Conservation (phyloP, 495 filamentous ascomycete species). For the Aspergillus egyptiacus region DNA sequence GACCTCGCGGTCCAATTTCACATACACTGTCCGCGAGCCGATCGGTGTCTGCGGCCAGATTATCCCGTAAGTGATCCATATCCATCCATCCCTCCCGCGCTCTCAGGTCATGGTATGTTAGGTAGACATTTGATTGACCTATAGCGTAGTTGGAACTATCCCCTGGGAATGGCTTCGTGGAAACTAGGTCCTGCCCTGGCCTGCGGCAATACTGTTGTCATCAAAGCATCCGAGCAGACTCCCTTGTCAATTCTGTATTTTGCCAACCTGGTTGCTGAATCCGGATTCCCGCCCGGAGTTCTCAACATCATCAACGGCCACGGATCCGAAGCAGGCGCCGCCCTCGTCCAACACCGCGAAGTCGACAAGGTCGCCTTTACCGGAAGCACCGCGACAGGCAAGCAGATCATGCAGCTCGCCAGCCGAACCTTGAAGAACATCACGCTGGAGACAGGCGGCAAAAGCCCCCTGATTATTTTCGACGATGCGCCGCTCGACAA, state of each 20-base stretch:
- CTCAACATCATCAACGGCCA: constrained; percentile 83
- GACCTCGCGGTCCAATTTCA: constrained; percentile 19
- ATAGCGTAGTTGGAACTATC: constrained; percentile 38
- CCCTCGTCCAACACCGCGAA: constrained; percentile 65
- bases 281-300: constrained; percentile 82
- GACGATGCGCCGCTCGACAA: constrained; percentile 41
- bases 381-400: constrained; percentile 20
- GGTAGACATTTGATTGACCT: too few species aligned
- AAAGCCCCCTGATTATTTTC: constrained; percentile 40
- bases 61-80: too few species aligned
- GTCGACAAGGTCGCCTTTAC: constrained; percentile 67
- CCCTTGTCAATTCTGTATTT: constrained; percentile 84
- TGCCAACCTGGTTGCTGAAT: constrained; percentile 72
- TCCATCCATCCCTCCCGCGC: too few species aligned
- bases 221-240: constrained; percentile 90
- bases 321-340: constrained; percentile 69
- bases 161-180: constrained; percentile 61
- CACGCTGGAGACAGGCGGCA: constrained; percentile 42
- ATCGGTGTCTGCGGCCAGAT: constrained; percentile 35
- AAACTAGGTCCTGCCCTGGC: constrained; percentile 53
- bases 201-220: constrained; percentile 59
- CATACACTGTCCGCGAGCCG: constrained; percentile 29
- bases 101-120: too few species aligned
- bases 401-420: constrained; percentile 27
- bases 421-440: constrained; percentile 47